These are phyloP conservation scores for Microthlaspi erraticum DNA, from an alignment of 345 rosid species.

Conservation along the genomic window DNA sequence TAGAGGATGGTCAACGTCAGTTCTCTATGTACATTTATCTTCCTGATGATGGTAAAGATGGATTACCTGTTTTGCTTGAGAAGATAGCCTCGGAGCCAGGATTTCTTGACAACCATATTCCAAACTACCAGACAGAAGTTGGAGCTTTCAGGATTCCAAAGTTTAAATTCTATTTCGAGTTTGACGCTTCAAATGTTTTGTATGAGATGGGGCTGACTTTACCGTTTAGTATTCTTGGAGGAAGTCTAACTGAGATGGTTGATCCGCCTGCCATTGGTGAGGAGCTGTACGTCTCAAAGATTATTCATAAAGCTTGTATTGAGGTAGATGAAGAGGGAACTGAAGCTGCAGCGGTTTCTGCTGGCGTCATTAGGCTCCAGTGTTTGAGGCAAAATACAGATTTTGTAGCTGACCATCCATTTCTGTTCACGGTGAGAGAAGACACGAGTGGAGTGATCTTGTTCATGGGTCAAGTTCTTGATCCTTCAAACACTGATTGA, in stretches of 20 bases:
- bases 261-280: slow-evolving; percentile 41
- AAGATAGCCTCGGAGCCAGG: slow-evolving; percentile 47
- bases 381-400: slow-evolving; percentile 18
- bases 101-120: slow-evolving; percentile 56
- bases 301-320: slow-evolving; percentile 58
- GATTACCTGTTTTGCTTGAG: slow-evolving; percentile 55
- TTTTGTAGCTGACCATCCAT: slow-evolving; percentile 74
- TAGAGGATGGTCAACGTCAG: slow-evolving; percentile 52
- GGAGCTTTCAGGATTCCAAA: slow-evolving; percentile 55
- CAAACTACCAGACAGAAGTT: slow-evolving; percentile 35
- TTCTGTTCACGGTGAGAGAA: slow-evolving; percentile 62
- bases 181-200: slow-evolving; percentile 53
- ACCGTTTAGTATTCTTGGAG: slow-evolving; percentile 54
- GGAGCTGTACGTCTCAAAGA: slow-evolving; percentile 50
- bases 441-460: slow-evolving; percentile 56
- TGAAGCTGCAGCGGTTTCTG: slow-evolving; percentile 62
- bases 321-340: slow-evolving; percentile 76
- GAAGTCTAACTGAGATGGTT: slow-evolving; percentile 61
- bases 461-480: slow-evolving; percentile 6
- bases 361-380: background rate
- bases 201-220: slow-evolving; percentile 54
- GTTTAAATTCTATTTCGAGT: slow-evolving; percentile 57
- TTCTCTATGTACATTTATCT: slow-evolving; percentile 74
- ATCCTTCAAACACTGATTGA: too few species aligned
- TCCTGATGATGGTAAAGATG: slow-evolving; percentile 59